Evolutionary conservation across 2,329 filamentous ascomycete species (phyloP).

Genomic region (Hymenotorrendiella dingleyae): DNA sequence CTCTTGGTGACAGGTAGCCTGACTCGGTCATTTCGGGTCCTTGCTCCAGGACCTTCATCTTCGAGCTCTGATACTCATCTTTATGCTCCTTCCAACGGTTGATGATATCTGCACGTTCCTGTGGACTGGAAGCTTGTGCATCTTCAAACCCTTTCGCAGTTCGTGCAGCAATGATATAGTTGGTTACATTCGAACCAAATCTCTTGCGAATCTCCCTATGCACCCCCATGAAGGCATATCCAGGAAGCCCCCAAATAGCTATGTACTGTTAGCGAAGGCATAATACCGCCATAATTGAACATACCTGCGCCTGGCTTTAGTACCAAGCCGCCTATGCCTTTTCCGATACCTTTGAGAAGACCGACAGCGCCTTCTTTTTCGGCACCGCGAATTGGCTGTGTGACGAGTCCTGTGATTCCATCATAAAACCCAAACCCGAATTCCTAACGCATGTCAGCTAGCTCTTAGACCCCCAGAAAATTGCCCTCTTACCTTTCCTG

Average conservation of each 20-base stretch:
- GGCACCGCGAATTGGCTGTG: conserved; percentile 66
- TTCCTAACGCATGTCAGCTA: conserved; percentile 38
- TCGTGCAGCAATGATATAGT: conserved; percentile 73
- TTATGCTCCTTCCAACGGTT: conserved; percentile 42
- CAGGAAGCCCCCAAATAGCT: conserved; percentile 66
- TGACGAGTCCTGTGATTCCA: conserved; percentile 74
- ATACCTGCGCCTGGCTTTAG: conserved; percentile 75
- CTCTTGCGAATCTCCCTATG: conserved; percentile 69
- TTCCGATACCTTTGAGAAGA: conserved; percentile 72
- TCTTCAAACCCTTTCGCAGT: conserved; percentile 71
- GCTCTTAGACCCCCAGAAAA: background rate
- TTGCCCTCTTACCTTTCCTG: conserved; percentile 53
- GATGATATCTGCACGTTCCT: conserved; percentile 60
- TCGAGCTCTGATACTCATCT: conserved; percentile 33
- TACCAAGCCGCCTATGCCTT: conserved; percentile 74
- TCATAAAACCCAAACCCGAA: conserved; percentile 75
- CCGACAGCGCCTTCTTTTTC: conserved; percentile 61
- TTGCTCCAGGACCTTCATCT: conserved; percentile 30
- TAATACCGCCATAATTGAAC: too few species aligned
- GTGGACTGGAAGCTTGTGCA: conserved; percentile 43
- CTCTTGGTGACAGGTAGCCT: conserved; percentile 30
- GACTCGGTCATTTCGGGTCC: conserved; percentile 25
- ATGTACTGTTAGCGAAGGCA: conserved; percentile 1
- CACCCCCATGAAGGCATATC: conserved; percentile 77
- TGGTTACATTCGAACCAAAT: conserved; percentile 65